Conservation (phyloP, 176 grass and related monocot species). For the Triticum monococcum region DNA sequence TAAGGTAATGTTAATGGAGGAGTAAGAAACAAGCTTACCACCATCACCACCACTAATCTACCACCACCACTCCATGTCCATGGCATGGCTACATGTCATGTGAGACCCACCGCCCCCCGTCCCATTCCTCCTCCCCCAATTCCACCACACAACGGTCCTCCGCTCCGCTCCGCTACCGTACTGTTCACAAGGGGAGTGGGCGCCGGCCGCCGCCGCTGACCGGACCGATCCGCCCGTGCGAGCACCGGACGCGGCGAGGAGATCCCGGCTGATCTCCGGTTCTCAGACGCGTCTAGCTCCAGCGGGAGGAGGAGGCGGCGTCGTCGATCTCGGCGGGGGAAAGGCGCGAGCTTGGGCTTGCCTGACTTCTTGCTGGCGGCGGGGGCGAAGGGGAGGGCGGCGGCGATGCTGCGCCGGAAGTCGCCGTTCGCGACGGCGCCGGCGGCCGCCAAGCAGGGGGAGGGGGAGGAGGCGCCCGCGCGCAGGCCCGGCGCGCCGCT, state of each 20-base stretch:
- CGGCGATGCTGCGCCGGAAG: constrained; percentile 55
- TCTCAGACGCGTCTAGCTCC: not conserved
- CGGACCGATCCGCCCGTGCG: not conserved
- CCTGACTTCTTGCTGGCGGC: not conserved
- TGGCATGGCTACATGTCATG: not conserved
- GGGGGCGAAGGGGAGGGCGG: not conserved
- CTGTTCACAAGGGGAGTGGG: not conserved
- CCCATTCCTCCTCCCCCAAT: not conserved
- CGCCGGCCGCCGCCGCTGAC: not conserved
- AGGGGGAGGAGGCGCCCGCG: constrained; percentile 15
- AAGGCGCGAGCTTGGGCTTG: not conserved
- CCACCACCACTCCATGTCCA: not conserved
- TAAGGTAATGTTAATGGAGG: constrained; percentile 6
- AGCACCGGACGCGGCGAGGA: not conserved
- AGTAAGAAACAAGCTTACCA: not conserved
- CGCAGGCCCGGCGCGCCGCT: constrained; percentile 47
- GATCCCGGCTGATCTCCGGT: not conserved
- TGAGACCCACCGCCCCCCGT: not conserved
- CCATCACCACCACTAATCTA: not conserved
- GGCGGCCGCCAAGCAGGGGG: constrained; percentile 37
- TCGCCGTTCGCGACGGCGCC: constrained; percentile 35
- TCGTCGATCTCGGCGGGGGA: not conserved
- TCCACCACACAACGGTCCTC: not conserved
- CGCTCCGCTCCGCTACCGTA: not conserved
- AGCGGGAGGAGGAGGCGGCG: not conserved